Conservation (phyloP, 306 rosid species). For the Cercis canadensis region DNA sequence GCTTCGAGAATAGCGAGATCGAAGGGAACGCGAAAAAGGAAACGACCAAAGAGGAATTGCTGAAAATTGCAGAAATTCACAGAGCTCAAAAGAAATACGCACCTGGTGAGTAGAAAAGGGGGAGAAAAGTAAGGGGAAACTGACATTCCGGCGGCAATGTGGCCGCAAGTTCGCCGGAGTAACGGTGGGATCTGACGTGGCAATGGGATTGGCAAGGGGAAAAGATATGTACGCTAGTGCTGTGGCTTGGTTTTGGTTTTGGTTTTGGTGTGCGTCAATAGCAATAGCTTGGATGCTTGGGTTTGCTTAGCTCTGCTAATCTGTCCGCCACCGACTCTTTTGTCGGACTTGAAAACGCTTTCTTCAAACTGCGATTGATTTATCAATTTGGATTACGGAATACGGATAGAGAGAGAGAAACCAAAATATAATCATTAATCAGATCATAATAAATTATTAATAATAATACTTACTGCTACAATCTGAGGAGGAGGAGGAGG, state of each 20-base stretch:
- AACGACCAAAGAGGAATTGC: conserved; percentile 1
- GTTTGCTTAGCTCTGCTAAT: conserved; percentile 23
- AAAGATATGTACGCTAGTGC: conserved; percentile 10
- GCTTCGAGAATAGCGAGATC: conserved; percentile 24
- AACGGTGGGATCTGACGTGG: conserved; percentile 35
- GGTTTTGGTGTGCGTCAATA: not conserved
- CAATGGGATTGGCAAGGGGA: conserved; percentile 28
- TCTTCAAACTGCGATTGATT: conserved; percentile 43
- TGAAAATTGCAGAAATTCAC: conserved; percentile 20
- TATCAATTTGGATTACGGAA: conserved; percentile 20
- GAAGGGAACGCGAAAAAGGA: conserved; percentile 17
- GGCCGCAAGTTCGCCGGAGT: conserved; percentile 30
- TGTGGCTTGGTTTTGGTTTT: conserved; percentile 14
- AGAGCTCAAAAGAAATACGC: not conserved
- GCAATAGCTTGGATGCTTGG: no score
- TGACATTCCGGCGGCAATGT: conserved; percentile 36
- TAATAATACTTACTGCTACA: no score
- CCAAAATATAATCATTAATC: no score
- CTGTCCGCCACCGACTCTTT: conserved; percentile 49
- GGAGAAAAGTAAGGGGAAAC: conserved; percentile 33
- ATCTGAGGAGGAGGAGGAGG: no score
- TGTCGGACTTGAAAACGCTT: conserved; percentile 54
- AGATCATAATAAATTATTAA: no score
- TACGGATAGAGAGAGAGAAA: not conserved
- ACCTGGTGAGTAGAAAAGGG: not conserved